A percentile compares a stretch with the other conserved stretches of the same genome.
These are phyloP conservation scores for Firmiana major DNA, from an alignment of 345 rosid genomes.

Conservation along the genomic window DNA sequence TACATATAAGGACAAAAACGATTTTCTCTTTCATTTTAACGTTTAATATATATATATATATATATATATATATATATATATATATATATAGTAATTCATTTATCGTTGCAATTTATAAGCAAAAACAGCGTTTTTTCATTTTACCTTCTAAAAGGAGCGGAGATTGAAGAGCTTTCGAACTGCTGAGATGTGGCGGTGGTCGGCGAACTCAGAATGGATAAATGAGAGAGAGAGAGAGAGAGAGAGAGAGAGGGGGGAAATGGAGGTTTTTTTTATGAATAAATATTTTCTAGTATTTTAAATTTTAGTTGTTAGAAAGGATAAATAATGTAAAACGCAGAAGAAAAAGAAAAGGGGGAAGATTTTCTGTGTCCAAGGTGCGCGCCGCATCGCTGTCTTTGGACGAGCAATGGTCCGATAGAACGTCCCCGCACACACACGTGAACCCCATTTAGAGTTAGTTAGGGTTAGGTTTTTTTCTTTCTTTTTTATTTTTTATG, in stretches of 20 bases:
- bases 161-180: slow-evolving; percentile 10
- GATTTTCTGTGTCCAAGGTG: slow-evolving; percentile 15
- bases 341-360: background rate
- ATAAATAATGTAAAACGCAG: background rate
- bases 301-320: background rate
- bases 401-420: slow-evolving; percentile 17
- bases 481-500: background rate
- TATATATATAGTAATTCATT: background rate
- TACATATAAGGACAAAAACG: background rate
- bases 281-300: background rate
- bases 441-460: slow-evolving; percentile 20
- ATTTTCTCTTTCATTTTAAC: background rate
- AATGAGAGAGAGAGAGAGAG: slow-evolving; percentile 13
- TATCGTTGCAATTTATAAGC: background rate
- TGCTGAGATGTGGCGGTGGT: slow-evolving; percentile 26
- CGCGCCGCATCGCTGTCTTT: slow-evolving; percentile 28
- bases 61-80: background rate
- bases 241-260: background rate
- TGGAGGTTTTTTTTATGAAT: background rate
- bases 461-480: slow-evolving; percentile 9
- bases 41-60: background rate
- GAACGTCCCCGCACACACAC: slow-evolving; percentile 30
- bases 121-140: background rate
- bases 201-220: slow-evolving; percentile 35
- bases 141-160: slow-evolving; percentile 14